These are phyloP conservation scores for Chimonanthus salicifolius DNA, from an alignment of 164 flowering plant species.

Conservation along the genomic window DNA sequence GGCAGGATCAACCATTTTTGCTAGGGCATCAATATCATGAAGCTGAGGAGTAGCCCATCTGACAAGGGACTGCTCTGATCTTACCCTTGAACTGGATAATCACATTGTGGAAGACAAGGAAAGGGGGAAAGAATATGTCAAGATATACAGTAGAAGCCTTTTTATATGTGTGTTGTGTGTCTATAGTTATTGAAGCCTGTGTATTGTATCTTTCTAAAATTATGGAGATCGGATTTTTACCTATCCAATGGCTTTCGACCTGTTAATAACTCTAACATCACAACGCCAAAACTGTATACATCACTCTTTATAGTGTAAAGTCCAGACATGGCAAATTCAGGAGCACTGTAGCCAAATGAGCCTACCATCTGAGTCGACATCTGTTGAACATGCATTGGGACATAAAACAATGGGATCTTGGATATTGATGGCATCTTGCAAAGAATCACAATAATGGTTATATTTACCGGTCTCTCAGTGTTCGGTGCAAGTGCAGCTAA, in stretches of 20 bases:
- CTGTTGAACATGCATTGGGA: not conserved
- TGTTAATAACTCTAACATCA: constrained; percentile 80
- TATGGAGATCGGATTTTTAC: not conserved
- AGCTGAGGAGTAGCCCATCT: constrained; percentile 95
- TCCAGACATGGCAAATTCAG: constrained; percentile 59
- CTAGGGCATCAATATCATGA: constrained; percentile 86
- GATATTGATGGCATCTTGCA: not conserved
- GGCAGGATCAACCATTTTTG: constrained; percentile 94
- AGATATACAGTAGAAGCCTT: not conserved
- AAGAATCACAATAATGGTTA: not conserved
- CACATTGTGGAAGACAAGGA: not conserved
- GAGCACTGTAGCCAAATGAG: constrained; percentile 55
- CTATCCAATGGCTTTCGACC: constrained; percentile 32
- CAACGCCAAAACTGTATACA: constrained; percentile 80
- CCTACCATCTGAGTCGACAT: not conserved
- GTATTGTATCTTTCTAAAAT: too few species aligned
- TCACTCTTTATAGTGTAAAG: constrained; percentile 61
- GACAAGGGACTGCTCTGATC: constrained; percentile 79
- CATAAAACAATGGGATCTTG: not conserved
- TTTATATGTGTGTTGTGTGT: too few species aligned
- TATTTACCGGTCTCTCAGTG: constrained; percentile 43
- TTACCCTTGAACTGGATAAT: constrained; percentile 37
- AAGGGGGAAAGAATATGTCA: not conserved
- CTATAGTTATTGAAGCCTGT: too few species aligned
- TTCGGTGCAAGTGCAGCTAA: constrained; percentile 46